Percentiles rank a stretch among this genome's conserved stretches.
Evolutionary conservation across 2,329 filamentous ascomycete genomes (phyloP).

Genomic region (Emergomyces orientalis): DNA sequence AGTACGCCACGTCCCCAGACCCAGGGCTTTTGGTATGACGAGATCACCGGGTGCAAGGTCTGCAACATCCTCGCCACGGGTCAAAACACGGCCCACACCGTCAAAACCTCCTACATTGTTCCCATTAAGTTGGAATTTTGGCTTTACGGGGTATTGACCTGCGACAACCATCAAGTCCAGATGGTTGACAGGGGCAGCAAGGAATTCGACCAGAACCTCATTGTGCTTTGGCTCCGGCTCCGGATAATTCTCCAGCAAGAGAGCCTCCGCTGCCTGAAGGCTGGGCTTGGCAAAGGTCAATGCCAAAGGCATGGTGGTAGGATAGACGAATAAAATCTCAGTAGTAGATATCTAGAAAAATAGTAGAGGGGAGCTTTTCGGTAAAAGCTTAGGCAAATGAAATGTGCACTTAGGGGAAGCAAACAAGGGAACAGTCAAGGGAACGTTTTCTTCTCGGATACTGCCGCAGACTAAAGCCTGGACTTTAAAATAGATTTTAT

Average conservation of each 20-base stretch:
- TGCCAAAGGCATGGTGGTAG: neutral
- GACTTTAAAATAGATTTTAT: neutral
- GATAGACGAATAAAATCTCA: neutral
- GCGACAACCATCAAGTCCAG: slow-evolving; percentile 19
- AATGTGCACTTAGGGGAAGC: neutral
- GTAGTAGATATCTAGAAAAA: neutral
- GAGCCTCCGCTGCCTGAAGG: neutral
- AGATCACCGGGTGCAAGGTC: slow-evolving; percentile 11
- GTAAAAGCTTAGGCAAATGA: no score
- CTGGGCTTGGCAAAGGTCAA: neutral
- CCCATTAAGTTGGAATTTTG: slow-evolving; percentile 9
- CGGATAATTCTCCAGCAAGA: neutral
- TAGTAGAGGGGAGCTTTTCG: no score
- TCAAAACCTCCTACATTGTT: slow-evolving; percentile 18
- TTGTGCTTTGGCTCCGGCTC: neutral
- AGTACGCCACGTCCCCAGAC: neutral
- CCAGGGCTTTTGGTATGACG: neutral
- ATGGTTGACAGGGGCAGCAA: slow-evolving; percentile 20
- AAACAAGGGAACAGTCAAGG: neutral
- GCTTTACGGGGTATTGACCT: slow-evolving; percentile 19
- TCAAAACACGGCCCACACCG: slow-evolving; percentile 14
- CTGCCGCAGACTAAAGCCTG: neutral
- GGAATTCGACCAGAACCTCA: slow-evolving; percentile 14
- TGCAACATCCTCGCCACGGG: slow-evolving; percentile 12
- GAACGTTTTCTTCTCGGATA: neutral